Evolutionary conservation across 305 asterid species (phyloP), one percentile per base, ranked within the genome.

Genomic region (Solanum hybrid): DNA sequence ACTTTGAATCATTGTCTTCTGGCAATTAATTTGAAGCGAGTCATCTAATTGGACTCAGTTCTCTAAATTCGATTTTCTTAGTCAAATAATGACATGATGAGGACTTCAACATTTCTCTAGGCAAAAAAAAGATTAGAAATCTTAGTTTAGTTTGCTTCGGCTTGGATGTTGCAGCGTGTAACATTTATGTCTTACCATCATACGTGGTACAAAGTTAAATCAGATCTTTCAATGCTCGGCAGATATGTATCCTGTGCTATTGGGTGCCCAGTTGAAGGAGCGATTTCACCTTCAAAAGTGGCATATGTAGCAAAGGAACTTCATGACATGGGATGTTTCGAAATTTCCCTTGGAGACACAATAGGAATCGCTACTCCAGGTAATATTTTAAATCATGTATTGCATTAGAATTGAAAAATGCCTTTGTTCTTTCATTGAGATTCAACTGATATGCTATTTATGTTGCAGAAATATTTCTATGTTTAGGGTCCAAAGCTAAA

Each of bases 331-430:
- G 98, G 98, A 79, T 97, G 98, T 92, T 96, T 95, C 69, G 98
- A 97, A 93, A 96, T 96, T 90, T 97, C 99, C 57, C 98, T 97
- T 42, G 99, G 96, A 67, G 99, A 97, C 92, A 97, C 99, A 80
- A 93, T 94, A n/a, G 99, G 99, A 90, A 95, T 95, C 86, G 99
- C 96, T 80, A 97, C 98, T 90, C 98, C 99, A 42, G 98, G 99
- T 97, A 94, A 91, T 74, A 22, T 22, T 88, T 51, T 31, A n/a
- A 76, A 51, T 20, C 8, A 85, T 57, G 75, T 4, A 22, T 6
- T 57, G 11, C 12, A 33, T 85, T 57, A 31, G 24, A 2, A 57
- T 20, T 85, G 22, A 57, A 33, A 0, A 85, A 20, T 85, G 76
- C 22, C 76, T 11, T 31, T 3, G n/a, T 31, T 57, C 11, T 85